These are phyloP conservation scores for Mortierella sp. DNA, from an alignment of 371 early-diverging fungal species.

Conservation along the genomic window DNA sequence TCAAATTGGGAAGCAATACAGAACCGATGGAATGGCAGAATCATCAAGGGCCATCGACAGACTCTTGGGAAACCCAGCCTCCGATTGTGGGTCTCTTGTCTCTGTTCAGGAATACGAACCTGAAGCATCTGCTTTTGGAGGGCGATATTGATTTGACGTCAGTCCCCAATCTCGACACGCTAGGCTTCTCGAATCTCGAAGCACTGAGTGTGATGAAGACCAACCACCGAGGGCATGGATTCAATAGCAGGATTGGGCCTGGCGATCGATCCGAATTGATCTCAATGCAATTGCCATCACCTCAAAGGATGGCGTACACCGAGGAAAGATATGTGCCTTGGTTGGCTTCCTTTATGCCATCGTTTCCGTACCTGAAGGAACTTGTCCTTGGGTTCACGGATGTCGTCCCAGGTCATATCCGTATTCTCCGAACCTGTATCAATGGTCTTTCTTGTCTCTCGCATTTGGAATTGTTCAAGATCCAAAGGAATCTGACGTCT, in stretches of 20 bases:
- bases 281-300: background rate
- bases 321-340: constrained; percentile 35
- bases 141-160: constrained; percentile 39
- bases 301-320: background rate
- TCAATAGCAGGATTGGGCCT: constrained; percentile 4
- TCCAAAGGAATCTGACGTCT: background rate
- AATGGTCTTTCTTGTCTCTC: constrained; percentile 9
- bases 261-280: background rate
- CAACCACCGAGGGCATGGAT: constrained; percentile 17
- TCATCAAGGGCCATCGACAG: too few relatives aligned
- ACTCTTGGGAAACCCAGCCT: constrained; percentile 12
- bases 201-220: constrained; percentile 37
- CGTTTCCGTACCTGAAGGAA: constrained; percentile 24
- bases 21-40: too few relatives aligned
- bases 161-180: constrained; percentile 36
- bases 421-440: constrained; percentile 37
- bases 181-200: constrained; percentile 45
- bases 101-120: constrained; percentile 27
- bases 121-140: constrained; percentile 32
- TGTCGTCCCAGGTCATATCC: constrained; percentile 39
- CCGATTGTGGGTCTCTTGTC: constrained; percentile 33
- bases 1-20: too few relatives aligned
- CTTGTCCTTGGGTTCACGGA: constrained; percentile 38
- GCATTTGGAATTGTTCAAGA: constrained; percentile 34
- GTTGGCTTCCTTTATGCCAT: constrained; percentile 24